phyloP scores from a whole-genome alignment of 257 asterid genomes.

The Fraxinus americana region DNA sequence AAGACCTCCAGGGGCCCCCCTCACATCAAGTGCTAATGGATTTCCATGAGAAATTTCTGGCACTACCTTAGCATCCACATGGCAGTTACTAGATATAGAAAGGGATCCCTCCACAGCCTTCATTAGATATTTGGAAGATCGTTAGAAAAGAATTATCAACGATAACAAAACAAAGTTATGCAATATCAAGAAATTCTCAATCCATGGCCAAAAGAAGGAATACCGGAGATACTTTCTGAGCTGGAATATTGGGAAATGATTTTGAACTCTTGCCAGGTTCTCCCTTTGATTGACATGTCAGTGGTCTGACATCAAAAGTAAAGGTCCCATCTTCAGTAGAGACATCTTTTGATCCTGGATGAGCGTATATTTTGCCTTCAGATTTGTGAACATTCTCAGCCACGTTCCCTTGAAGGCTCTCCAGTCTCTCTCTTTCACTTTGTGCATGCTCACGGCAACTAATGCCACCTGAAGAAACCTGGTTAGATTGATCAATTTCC shows the following conservation, averaged over 20 bases:
- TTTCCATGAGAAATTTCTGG: constrained; percentile 52
- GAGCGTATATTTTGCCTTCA: constrained; percentile 23
- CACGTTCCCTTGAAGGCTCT: constrained; percentile 24
- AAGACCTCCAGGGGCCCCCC: constrained; percentile 44
- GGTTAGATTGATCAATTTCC: constrained; percentile 38
- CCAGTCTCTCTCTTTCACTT: constrained; percentile 34
- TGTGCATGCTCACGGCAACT: constrained; percentile 36
- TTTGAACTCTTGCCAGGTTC: constrained; percentile 40
- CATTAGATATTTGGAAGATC: constrained; percentile 28
- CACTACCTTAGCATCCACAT: constrained; percentile 35
- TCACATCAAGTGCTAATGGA: constrained; percentile 42
- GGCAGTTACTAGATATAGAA: constrained; percentile 48
- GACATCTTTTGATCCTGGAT: constrained; percentile 40
- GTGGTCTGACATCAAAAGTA: constrained; percentile 58
- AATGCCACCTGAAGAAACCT: constrained; percentile 32
- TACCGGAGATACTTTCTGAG: constrained; percentile 58
- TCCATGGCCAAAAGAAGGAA: constrained; percentile 25
- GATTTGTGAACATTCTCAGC: constrained; percentile 34
- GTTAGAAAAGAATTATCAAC: constrained; percentile 14
- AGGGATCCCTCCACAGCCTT: constrained; percentile 61
- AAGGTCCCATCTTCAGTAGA: constrained; percentile 56
- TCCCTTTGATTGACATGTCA: constrained; percentile 49
- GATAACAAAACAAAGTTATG: constrained; percentile 8
- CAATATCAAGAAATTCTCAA: constrained; percentile 9
- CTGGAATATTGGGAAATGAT: constrained; percentile 47